These are phyloP conservation scores for Murraya koenigii DNA, from an alignment of 345 rosid genomes.

Conservation along the genomic window DNA sequence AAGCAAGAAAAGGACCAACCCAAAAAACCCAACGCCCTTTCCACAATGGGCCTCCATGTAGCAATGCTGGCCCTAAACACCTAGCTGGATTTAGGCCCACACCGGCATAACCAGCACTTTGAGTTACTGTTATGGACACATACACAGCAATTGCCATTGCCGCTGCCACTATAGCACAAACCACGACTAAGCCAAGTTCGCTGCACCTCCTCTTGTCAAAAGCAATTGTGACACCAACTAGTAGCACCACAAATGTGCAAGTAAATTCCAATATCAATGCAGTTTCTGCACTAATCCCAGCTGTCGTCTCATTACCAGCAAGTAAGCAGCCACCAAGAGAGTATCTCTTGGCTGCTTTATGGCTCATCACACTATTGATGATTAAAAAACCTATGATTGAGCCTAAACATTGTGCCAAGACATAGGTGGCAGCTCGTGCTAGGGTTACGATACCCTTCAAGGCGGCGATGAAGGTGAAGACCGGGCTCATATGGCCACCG, in stretches of 20 bases:
- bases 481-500: constrained; percentile 50
- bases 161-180: constrained; percentile 32
- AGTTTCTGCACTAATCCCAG: constrained; percentile 18
- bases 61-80: constrained; percentile 47
- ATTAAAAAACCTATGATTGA: constrained; percentile 27
- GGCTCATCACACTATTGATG: constrained; percentile 30
- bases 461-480: constrained; percentile 37
- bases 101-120: constrained; percentile 29
- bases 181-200: constrained; percentile 32
- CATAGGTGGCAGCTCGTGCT: constrained; percentile 35
- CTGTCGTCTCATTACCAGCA: constrained; percentile 11
- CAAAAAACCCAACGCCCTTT: constrained; percentile 52
- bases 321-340: constrained; percentile 52
- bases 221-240: constrained; percentile 40
- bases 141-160: constrained; percentile 30
- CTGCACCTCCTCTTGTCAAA: constrained; percentile 35
- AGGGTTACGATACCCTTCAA: constrained; percentile 35
- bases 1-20: constrained; percentile 41
- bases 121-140: constrained; percentile 39
- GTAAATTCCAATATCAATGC: constrained; percentile 37
- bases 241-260: constrained; percentile 43
- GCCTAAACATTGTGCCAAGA: constrained; percentile 48
- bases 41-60: constrained; percentile 48
- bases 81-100: constrained; percentile 48
- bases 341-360: constrained; percentile 24